Evolutionary conservation across 192 early-diverging fungal genomes (phyloP), one percentile per base, ranked within the genome.

Genomic region (Podila epigama): DNA sequence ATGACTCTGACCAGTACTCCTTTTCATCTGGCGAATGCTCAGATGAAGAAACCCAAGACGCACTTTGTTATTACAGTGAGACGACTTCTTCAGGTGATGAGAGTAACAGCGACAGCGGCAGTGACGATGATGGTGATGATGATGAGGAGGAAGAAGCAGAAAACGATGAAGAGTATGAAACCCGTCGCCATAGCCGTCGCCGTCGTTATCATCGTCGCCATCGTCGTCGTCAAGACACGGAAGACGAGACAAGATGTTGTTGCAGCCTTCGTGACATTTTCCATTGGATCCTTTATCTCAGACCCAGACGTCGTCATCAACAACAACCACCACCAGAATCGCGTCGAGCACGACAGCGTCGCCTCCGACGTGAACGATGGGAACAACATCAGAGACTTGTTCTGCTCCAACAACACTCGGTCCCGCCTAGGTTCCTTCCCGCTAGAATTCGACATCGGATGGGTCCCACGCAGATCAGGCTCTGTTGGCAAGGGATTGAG

Each of bases 1-100:
- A 77, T 48, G 66, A 77, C 28, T 77, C 73, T 1, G 68, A 65
- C 28, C 60, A 68, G 9, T 77, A 64, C 36, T 63, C 44, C 12
- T 68, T 58, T 58, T 22, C 64, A 2, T 63, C 71, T n/a, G 55
- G 59, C 10, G 65, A 48, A 3, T 64, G 66, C 29, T n/a, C 33
- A 0, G 71, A 75, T 1, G 70, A 61, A 3, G 42, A 41, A 1
- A 18, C 54, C 25, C 39, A 62, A 25, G 16, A 20, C 15, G 37
- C 31, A 1, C n/a, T 42, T 12, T 29, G 54, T 25, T 35, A 28
- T 20, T 31, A 57, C 31, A 33, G 34, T 28, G 68, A 61, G 18
- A 48, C 15, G n/a, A 51, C 25, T 25, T 42, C 48, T 13, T 18
- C 2, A 2, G 50, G 42, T 41, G 56, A 55, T 5, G 50, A 56